Base-by-base conservation (phyloP, 495 filamentous ascomycete species). In the Penicillium argentinense region DNA sequence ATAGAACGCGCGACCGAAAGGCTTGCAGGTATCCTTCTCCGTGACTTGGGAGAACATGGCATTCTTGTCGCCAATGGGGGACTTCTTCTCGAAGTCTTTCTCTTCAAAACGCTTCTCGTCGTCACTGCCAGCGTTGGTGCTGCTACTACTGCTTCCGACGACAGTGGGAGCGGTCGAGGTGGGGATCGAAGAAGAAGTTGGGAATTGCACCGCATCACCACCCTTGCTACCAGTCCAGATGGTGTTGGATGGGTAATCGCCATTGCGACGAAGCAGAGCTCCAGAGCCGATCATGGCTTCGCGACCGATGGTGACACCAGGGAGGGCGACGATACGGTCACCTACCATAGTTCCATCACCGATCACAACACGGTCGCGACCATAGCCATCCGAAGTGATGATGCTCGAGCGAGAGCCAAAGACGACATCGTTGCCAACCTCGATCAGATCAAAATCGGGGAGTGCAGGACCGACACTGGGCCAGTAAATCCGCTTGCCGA, bases 1-100 rank as follows among this genome's bases (percentile, higher is more conserved):
- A 58, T 75, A 76, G 45, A 74, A 76, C 7, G 72, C 69, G 24
- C 71, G 66, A 13, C 71, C 69, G 42, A 74, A 76, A 5, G 71
- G 51, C 34, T 54, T 54, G 27, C 39, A 44, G 53, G 25, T 56
- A 22, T 56, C 52, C 13, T 25, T 38, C 14, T 51, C 47, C 3
- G 12, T 27, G 11, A 28, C 16, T 13, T 33, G 11, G 13, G 26
- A 14, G 9, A 40, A 16, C 3, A 22, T 11, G 22, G 8, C 30
- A 3, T 29, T 25, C 27, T 50, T 45, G 12, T 9, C 5, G 9
- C n/a, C 36, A 17, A 49, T 57, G 11, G 32, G 21, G 29, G 37
- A n/a, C 24, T 53, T 38, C 14, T 43, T 51, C 29, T 54, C 54
- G 13, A 3, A 2, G 43, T 29, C 27, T 51, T n/a, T 46, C n/a